Evolutionary conservation across 257 asterid genomes (phyloP), one percentile per base, ranked within the genome.

Genomic region (Osmanthus fragrans): DNA sequence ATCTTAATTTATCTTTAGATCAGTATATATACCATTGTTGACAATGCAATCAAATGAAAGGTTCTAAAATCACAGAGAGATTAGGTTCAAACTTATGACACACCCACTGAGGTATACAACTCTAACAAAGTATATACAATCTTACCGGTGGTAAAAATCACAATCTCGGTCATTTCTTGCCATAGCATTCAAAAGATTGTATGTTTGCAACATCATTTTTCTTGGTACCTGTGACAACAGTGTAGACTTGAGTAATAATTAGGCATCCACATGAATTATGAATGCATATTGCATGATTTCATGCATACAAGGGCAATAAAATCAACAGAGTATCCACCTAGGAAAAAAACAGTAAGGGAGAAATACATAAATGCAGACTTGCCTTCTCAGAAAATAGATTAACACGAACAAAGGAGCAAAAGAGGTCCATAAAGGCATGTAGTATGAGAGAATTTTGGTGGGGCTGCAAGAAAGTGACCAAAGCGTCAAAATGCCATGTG

Each of bases 381-480:
- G 87, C 99, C 97, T 93, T 96, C 82, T 92, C 97, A 19, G 97
- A 90, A 42, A 93, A 88, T 72, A 96, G 92, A 87, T 93, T 93
- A 84, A 93, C 99, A 71, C 99, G 98, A 80, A 93, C 96, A 85
- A 93, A 96, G n/a, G 99, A 90, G 90, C 99, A 96, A 82, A 96
- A 92, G 76, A 96, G 92, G 87, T 90, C 99, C 98, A 96, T 96
- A 88, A 96, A 92, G 75, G 97, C 97, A 70, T 93, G 98, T 82
- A 96, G 92, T 82, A 96, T 96, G 84, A 96, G 97, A 81, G 94
- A 92, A 80, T 96, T 96, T 76, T 93, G 99, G 82, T 96, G 96
- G 72, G 99, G 99, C 99, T 93, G 97, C 92, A 89, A 80, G 72
- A 75, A 88, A 85, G 79, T 64, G 30, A 42, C 4, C 49, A 42